Percentiles rank a stretch among this genome's conserved stretches.
phyloP scores from a whole-genome alignment of 73 alveolate genomes.

The Paramecium caudatum region DNA sequence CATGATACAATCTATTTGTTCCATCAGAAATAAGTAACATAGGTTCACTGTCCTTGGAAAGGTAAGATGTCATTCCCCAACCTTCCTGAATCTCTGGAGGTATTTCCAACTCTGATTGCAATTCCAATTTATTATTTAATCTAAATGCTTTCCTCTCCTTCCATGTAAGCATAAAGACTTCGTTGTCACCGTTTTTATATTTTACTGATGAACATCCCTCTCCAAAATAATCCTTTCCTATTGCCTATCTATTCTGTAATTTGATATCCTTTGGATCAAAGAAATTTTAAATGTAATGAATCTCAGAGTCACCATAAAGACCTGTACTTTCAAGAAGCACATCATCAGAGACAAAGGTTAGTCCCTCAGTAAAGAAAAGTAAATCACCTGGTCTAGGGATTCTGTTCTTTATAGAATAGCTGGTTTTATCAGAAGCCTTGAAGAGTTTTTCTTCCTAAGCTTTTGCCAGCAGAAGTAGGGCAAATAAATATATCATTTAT shows the following conservation, averaged over 20 bases:
- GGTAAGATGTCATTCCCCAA: conserved; percentile 39
- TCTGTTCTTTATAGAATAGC: neutral
- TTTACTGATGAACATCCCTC: conserved; percentile 47
- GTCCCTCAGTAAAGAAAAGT: conserved; percentile 48
- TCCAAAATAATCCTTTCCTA: conserved; percentile 17
- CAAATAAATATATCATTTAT: too few relatives aligned
- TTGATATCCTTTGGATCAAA: neutral
- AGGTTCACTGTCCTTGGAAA: neutral
- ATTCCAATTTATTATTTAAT: neutral
- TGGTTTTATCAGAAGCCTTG: conserved; percentile 37
- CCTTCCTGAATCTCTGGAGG: conserved; percentile 41
- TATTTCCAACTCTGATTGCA: neutral
- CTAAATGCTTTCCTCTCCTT: conserved; percentile 24
- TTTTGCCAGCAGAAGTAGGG: too few relatives aligned
- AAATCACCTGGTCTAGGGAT: neutral
- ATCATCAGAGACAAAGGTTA: neutral
- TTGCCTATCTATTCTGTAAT: neutral
- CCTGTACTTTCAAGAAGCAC: neutral
- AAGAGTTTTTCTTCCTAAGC: too few relatives aligned
- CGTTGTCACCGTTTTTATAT: conserved; percentile 25
- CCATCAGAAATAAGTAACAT: conserved; percentile 49
- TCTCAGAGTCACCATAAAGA: conserved; percentile 41
- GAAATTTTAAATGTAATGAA: neutral
- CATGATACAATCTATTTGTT: conserved; percentile 56
- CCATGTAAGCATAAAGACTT: conserved; percentile 36